A percentile compares a stretch with the other conserved stretches of the same genome.
Conservation (phyloP, 257 asterid species). For the Primulina huaijiensis region DNA sequence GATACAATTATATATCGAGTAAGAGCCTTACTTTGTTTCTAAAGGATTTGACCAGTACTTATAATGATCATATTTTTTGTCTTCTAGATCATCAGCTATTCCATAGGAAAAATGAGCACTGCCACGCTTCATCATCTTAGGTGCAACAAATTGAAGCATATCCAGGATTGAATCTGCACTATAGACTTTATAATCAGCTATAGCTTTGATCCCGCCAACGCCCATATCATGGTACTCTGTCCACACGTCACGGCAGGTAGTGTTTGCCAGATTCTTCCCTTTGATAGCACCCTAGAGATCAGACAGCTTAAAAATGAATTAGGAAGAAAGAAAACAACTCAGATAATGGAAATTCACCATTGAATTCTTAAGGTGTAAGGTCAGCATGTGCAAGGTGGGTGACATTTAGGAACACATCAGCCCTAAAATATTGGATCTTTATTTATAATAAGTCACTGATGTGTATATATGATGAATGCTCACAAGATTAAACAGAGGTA, state of each 20-base stretch:
- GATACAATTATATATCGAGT: not conserved
- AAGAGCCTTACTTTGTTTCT: conserved; percentile 63
- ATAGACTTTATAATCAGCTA: conserved; percentile 60
- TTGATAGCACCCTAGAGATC: conserved; percentile 56
- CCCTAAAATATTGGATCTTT: not conserved
- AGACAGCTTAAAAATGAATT: conserved; percentile 14
- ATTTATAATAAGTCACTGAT: not conserved
- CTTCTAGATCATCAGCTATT: conserved; percentile 64
- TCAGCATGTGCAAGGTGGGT: not conserved
- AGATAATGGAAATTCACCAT: not conserved
- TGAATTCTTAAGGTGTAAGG: not conserved
- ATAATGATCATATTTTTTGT: conserved; percentile 54
- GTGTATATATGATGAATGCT: not conserved
- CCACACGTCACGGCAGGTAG: conserved; percentile 68
- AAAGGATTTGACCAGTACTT: conserved; percentile 90
- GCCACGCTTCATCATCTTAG: conserved; percentile 92
- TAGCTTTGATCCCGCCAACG: conserved; percentile 59
- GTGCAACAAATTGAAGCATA: conserved; percentile 71
- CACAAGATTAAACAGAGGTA: not conserved
- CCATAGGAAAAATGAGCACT: conserved; percentile 76
- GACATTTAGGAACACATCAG: not conserved
- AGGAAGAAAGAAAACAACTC: conserved; percentile 9
- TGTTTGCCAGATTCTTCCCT: conserved; percentile 55
- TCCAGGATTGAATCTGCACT: conserved; percentile 56
- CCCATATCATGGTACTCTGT: conserved; percentile 83